A percentile compares a stretch with the other conserved stretches of the same genome.
Conservation (phyloP, 495 filamentous ascomycete species). For the Podospora appendiculata region DNA sequence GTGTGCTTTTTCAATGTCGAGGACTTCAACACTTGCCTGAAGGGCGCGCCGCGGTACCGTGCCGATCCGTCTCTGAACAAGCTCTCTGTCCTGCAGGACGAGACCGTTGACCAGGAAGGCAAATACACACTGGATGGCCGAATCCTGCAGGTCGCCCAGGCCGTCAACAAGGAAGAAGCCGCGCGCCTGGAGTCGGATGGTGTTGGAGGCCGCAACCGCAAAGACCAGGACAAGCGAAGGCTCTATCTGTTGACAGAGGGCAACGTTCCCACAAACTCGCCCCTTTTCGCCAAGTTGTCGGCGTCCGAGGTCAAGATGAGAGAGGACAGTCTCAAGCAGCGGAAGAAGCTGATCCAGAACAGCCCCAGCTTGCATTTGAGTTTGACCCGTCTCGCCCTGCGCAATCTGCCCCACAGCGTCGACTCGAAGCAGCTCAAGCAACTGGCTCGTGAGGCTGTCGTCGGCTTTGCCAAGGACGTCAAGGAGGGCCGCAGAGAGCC, state of each 20-base stretch:
- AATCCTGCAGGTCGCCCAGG: constrained; percentile 72
- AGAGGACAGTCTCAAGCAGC: constrained; percentile 79
- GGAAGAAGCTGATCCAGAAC: constrained; percentile 78
- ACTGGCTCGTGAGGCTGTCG: constrained; percentile 80
- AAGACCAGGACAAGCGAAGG: constrained; percentile 80
- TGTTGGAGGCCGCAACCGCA: constrained; percentile 45
- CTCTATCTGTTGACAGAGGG: constrained; percentile 87
- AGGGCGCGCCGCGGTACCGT: constrained; percentile 54
- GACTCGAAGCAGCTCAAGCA: constrained; percentile 86
- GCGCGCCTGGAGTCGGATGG: constrained; percentile 63
- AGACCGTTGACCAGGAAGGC: constrained; percentile 64
- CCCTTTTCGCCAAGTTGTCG: constrained; percentile 66
- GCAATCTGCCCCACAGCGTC: constrained; percentile 81
- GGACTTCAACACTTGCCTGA: constrained; percentile 66
- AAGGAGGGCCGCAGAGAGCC: constrained; percentile 62
- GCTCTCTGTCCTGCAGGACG: constrained; percentile 78
- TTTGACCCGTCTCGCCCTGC: constrained; percentile 85
- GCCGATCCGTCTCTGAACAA: constrained; percentile 42
- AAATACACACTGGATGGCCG: constrained; percentile 86
- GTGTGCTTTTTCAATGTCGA: constrained; percentile 79
- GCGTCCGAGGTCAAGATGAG: constrained; percentile 79
- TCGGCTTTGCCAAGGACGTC: constrained; percentile 88
- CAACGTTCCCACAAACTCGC: constrained; percentile 60
- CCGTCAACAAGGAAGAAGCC: constrained; percentile 76
- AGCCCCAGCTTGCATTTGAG: constrained; percentile 87